Evolutionary conservation across 2,329 filamentous ascomycete species (phyloP), one percentile per base, ranked within the genome.

Genomic region (Lecanosticta acicola): DNA sequence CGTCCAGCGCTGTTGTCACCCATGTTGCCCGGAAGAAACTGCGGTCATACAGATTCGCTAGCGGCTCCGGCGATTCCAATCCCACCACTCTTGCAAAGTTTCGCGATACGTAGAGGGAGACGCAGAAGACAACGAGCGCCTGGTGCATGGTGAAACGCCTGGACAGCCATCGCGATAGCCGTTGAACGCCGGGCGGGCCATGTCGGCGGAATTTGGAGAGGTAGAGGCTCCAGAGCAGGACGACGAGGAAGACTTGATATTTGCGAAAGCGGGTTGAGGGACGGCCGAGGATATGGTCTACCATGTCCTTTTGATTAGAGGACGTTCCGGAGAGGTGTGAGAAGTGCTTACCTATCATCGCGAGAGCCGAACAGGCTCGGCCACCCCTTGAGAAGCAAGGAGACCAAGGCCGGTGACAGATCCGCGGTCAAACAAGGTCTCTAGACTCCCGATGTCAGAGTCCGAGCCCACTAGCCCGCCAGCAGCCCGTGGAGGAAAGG

Each of bases 11-110:
- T 0, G 93, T 98, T 43, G 93, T 83, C 13, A 97, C 80, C 93
- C 93, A 98, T 63, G 93, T 98, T 45, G 93, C 93, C 39, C 93
- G 84, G 66, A 95, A 98, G 71, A 94, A 98, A 20, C 86, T 83
- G 41, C 87, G 77, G 44, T 87, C 88, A 71, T 98, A 98, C 65
- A 97, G 84, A 62, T 94, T 95, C 21, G 90, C 85, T 62, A 98
- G 77, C 16, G 93, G 93, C 60, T 98, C 93, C 3, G 93, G 91
- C 55, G 85, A 90, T 57, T 95, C 89, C 41, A 98, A 79, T 3
- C 89, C 87, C 47, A 95, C 79, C 3, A 98, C 79, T 54, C 94
- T 94, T 64, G 87, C 90, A 59, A 98, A 94, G 69, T 98, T 97
- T 47, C 90, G 85, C 24, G 86, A 83, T 26, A 90, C 78, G 64